Base-by-base conservation (phyloP, 306 rosid genomes). In the Spatholobus suberectus region DNA sequence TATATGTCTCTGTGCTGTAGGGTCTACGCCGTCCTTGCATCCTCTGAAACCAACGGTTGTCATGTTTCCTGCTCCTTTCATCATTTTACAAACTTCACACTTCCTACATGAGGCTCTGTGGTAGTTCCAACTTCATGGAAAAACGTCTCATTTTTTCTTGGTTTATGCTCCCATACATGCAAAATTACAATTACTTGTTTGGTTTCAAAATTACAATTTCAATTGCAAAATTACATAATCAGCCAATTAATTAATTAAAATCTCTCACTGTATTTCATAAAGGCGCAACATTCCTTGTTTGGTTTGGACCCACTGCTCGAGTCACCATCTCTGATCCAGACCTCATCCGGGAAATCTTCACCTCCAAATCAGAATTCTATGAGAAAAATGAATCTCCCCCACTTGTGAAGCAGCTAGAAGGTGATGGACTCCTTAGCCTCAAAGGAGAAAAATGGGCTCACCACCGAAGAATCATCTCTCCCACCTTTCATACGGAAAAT, bases 341-440 rank as follows among this genome's bases (percentile, higher is more conserved):
- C 75, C 93, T 92, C 20, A 89, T 94, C 67, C 71, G 96, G 3
- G 97, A 94, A 82, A 90, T 94, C 43, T 94, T 94, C 80, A 81
- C 80, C 8, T 86, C 96, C 23, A 94, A 91, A 41, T 88, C 97
- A 3, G 90, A 92, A 75, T 79, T 84, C 18, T 94, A 92, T 17
- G 98, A 94, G 83, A 94, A 92, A 63, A 91, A 83, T 47, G 94
- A 94, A 65, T 92, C 98, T 27, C 98, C 94, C 79, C 92, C 94
- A 0, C 96, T 94, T 2, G 86, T 94, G 7, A 92, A 89, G 77
- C 92, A 88, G 89, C 93, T 94, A 4, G 98, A 94, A 85, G 98
- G 98, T 3, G 94, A 94, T 67, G 98, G 98, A 15, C 98, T 94
- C 18, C 89, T 94, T 4, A 94, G 94, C 79, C 97, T 94, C 77